phyloP scores from a whole-genome alignment of 2,329 filamentous ascomycete species.

The Microcyclospora pomicola region DNA sequence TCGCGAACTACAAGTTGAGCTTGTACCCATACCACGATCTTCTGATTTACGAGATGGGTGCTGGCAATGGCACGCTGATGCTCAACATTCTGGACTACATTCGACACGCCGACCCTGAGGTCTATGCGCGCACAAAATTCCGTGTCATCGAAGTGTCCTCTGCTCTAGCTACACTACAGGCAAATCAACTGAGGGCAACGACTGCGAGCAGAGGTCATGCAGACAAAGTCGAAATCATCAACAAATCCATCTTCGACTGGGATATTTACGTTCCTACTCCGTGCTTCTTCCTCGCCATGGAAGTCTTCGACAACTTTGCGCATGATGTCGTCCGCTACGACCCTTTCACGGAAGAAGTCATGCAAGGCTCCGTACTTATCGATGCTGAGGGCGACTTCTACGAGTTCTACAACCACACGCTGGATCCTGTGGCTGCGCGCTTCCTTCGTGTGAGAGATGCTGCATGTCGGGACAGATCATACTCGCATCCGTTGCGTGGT shows the following conservation, averaged over 20 bases:
- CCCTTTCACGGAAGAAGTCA: conserved; percentile 59
- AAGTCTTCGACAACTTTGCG: conserved; percentile 97
- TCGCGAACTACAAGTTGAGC: conserved; percentile 89
- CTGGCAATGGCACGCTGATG: conserved; percentile 95
- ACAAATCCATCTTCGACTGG: conserved; percentile 93
- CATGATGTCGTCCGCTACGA: conserved; percentile 93
- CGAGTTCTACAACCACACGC: conserved; percentile 72
- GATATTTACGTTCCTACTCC: conserved; percentile 72
- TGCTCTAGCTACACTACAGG: conserved; percentile 65
- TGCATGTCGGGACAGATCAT: conserved; percentile 46
- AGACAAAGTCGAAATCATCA: conserved; percentile 85
- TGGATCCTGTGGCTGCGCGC: conserved; percentile 71
- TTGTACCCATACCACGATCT: conserved; percentile 93
- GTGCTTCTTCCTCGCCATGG: conserved; percentile 94
- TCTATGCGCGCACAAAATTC: conserved; percentile 87
- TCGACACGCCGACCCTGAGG: conserved; percentile 71
- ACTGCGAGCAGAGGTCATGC: conserved; percentile 61
- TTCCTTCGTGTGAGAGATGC: conserved; percentile 76
- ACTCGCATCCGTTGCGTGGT: conserved; percentile 47
- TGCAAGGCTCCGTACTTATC: conserved; percentile 82
- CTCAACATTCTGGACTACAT: conserved; percentile 96
- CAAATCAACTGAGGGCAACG: conserved; percentile 51
- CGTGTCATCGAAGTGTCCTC: conserved; percentile 92
- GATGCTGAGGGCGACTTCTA: conserved; percentile 78
- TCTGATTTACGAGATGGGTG: conserved; percentile 97